These are phyloP conservation scores for Leccinum fallax DNA, from an alignment of 1,284 basidiomycete genomes.

Conservation along the genomic window DNA sequence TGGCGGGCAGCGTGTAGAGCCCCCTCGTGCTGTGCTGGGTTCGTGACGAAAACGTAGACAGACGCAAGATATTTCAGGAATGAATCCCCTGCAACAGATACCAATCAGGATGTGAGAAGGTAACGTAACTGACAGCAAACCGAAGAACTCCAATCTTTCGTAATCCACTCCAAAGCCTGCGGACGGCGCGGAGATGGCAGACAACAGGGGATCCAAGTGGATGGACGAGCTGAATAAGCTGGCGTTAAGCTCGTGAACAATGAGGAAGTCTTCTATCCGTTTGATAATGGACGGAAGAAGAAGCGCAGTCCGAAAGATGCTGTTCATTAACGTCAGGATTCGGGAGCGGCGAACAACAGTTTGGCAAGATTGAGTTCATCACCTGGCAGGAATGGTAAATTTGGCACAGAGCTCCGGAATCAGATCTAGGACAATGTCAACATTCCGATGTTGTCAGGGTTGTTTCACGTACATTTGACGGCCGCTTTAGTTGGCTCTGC, in stretches of 20 bases:
- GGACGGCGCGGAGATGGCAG: constrained; percentile 68
- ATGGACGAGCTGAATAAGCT: constrained; percentile 63
- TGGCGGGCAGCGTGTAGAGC: constrained; percentile 64
- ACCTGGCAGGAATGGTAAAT: constrained; percentile 76
- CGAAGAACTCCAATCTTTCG: constrained; percentile 79
- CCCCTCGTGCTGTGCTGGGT: constrained; percentile 63
- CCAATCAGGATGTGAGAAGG: constrained; percentile 18
- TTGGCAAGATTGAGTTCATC: constrained; percentile 23
- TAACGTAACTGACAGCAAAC: constrained; percentile 40
- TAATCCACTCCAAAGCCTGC: constrained; percentile 71
- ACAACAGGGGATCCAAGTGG: constrained; percentile 58
- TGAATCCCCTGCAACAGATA: constrained; percentile 61
- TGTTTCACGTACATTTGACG: constrained; percentile 52
- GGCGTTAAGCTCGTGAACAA: constrained; percentile 78
- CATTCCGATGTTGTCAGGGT: constrained; percentile 25
- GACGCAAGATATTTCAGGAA: constrained; percentile 79
- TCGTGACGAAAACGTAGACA: constrained; percentile 68
- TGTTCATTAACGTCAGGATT: constrained; percentile 38
- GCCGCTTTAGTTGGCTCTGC: constrained; percentile 41
- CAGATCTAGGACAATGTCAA: constrained; percentile 52
- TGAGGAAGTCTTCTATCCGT: constrained; percentile 68
- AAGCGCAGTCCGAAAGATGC: constrained; percentile 64
- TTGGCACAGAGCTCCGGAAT: constrained; percentile 77
- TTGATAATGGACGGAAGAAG: constrained; percentile 72
- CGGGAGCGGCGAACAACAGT: constrained; percentile 18